phyloP scores from a whole-genome alignment of 2,329 filamentous ascomycete genomes.

The Pseudogymnoascus sp. region DNA sequence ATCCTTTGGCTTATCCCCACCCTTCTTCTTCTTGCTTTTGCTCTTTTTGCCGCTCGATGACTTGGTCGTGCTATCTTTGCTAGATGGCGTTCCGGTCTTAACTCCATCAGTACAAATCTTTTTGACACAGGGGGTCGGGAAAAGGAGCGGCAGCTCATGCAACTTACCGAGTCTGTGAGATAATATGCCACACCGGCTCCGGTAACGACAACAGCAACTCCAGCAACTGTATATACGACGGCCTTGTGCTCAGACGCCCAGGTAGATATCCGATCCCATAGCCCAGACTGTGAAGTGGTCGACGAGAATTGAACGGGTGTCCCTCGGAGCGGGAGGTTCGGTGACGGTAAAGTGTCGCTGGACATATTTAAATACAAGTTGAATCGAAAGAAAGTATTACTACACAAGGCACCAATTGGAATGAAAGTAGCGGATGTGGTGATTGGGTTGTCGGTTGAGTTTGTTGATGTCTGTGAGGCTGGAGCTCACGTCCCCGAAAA shows the following conservation, averaged over 20 bases:
- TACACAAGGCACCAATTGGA: conserved; percentile 6
- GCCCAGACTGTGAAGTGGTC: conserved; percentile 25
- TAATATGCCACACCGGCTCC: conserved; percentile 93
- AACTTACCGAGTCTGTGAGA: conserved; percentile 52
- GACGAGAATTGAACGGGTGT: conserved; percentile 22
- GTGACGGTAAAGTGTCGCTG: conserved; percentile 1
- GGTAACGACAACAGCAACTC: conserved; percentile 83
- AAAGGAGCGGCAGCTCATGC: conserved; percentile 4
- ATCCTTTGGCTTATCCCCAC: conserved; percentile 52
- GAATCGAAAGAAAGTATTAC: conserved; percentile 10
- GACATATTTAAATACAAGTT: conserved; percentile 14
- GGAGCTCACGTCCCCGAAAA: conserved; percentile 10
- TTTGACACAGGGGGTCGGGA: not conserved
- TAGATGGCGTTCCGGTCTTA: conserved; percentile 12
- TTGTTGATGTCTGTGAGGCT: conserved; percentile 11
- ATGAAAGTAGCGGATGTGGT: conserved; percentile 7
- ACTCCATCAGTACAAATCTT: conserved; percentile 12
- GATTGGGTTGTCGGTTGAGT: conserved; percentile 2
- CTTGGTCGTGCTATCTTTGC: not conserved
- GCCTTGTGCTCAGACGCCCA: conserved; percentile 97
- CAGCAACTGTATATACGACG: conserved; percentile 90
- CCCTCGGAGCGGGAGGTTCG: conserved; percentile 3
- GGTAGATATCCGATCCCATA: conserved; percentile 77
- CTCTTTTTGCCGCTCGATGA: conserved; percentile 64
- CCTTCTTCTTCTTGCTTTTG: conserved; percentile 68